Evolutionary conservation across 2,329 filamentous ascomycete species (phyloP).

Genomic region (Chaetoscypha palmicola): DNA sequence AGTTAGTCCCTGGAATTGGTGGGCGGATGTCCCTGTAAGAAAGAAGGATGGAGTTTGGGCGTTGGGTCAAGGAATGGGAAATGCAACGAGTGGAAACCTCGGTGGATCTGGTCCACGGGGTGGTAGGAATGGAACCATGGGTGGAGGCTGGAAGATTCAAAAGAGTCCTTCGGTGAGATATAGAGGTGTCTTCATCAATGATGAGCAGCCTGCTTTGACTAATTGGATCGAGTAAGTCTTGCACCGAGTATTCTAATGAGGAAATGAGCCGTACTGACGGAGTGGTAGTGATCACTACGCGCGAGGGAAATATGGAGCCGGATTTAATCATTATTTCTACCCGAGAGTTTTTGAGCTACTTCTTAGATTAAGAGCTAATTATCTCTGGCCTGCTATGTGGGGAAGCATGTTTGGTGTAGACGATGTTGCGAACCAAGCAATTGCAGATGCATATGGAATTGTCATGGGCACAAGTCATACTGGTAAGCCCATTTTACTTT

Average conservation of each 20-base stretch:
- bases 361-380: conserved; percentile 63
- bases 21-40: conserved; percentile 44
- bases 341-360: conserved; percentile 63
- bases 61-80: background rate
- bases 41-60: conserved; percentile 4
- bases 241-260: background rate
- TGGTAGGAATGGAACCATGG: background rate
- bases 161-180: conserved; percentile 48
- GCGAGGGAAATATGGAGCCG: conserved; percentile 33
- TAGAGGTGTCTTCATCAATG: conserved; percentile 53
- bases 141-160: conserved; percentile 42
- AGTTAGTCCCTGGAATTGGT: conserved; percentile 58
- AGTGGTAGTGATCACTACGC: conserved; percentile 37
- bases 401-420: conserved; percentile 66
- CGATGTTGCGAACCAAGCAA: conserved; percentile 58
- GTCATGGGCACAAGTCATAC: conserved; percentile 67
- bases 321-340: conserved; percentile 58
- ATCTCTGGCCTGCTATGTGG: conserved; percentile 70
- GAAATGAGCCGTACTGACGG: background rate
- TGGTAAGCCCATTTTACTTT: conserved; percentile 8
- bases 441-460: conserved; percentile 67
- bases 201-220: conserved; percentile 54
- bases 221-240: conserved; percentile 47
- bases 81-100: too few relatives aligned
- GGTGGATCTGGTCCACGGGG: background rate